phyloP scores from a whole-genome alignment of 257 asterid species.

The Solanum peruvianum region DNA sequence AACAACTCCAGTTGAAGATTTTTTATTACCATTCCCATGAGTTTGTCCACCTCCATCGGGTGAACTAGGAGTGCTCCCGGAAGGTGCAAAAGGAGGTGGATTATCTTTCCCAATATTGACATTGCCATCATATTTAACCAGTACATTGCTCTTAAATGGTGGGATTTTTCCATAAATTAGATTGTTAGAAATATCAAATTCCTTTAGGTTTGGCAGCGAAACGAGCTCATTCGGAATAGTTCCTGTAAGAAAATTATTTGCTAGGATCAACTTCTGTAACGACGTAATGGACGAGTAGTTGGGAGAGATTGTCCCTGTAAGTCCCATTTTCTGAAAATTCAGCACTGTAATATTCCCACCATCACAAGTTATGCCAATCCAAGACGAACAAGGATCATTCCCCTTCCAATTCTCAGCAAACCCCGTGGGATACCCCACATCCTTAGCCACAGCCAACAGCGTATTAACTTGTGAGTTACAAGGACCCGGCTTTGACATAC shows the following conservation, averaged over 20 bases:
- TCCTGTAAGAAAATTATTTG: not conserved
- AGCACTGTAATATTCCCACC: slow-evolving; percentile 1
- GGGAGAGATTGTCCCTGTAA: slow-evolving; percentile 1
- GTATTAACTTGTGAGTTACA: slow-evolving; percentile 1
- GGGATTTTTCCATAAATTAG: slow-evolving; percentile 3
- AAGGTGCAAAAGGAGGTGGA: not conserved
- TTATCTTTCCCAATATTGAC: slow-evolving; percentile 2
- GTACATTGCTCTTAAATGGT: not conserved
- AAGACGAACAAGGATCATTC: slow-evolving; percentile 4
- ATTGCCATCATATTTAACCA: not conserved
- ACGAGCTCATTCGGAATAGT: slow-evolving; percentile 3
- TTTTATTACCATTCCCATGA: not conserved
- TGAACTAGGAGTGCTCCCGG: not conserved
- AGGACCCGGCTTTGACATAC: not conserved
- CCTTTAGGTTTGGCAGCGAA: not conserved
- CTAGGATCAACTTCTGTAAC: not conserved
- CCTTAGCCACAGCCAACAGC: slow-evolving; percentile 1
- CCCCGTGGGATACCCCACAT: not conserved
- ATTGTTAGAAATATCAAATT: slow-evolving; percentile 8
- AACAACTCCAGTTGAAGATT: not conserved
- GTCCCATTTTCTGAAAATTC: slow-evolving; percentile 8
- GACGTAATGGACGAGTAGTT: not conserved
- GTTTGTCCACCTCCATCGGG: not conserved
- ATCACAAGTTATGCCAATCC: not conserved
- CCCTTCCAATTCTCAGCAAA: slow-evolving; percentile 11